These are phyloP conservation scores for Pneumocystis wakefieldiae DNA, from an alignment of 1,139 yeast genomes.

Conservation along the genomic window DNA sequence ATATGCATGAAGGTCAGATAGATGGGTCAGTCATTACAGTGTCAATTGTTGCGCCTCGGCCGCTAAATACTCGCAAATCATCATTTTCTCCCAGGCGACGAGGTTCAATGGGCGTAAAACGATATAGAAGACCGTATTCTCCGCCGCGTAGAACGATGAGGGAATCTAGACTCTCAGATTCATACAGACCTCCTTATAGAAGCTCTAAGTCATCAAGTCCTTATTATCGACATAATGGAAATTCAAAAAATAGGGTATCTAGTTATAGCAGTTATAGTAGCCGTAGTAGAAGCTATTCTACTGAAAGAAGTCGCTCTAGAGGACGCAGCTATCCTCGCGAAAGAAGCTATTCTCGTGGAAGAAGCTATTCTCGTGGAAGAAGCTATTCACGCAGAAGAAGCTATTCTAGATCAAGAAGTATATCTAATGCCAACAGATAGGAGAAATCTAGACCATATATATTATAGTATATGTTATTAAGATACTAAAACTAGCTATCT, in stretches of 20 bases:
- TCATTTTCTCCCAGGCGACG: neutral
- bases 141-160: neutral
- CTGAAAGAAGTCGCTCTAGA: slow-evolving; percentile 1
- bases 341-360: neutral
- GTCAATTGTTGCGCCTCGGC: slow-evolving; percentile 1
- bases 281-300: slow-evolving; percentile 1
- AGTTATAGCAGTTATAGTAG: neutral
- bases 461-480: neutral
- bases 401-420: neutral
- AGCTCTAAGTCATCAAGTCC: neutral
- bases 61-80: neutral
- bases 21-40: slow-evolving; percentile 3
- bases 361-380: neutral
- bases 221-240: neutral
- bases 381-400: slow-evolving; percentile 2
- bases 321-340: neutral
- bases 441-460: neutral
- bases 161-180: neutral
- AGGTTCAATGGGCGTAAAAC: neutral
- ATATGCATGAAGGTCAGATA: slow-evolving; percentile 5
- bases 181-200: neutral
- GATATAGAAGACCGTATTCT: neutral
- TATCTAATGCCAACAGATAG: neutral
- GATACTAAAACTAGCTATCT: neutral
- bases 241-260: neutral